phyloP scores from a whole-genome alignment of 1,139 yeast genomes.

The Groenewaldozyma auringiensis region DNA sequence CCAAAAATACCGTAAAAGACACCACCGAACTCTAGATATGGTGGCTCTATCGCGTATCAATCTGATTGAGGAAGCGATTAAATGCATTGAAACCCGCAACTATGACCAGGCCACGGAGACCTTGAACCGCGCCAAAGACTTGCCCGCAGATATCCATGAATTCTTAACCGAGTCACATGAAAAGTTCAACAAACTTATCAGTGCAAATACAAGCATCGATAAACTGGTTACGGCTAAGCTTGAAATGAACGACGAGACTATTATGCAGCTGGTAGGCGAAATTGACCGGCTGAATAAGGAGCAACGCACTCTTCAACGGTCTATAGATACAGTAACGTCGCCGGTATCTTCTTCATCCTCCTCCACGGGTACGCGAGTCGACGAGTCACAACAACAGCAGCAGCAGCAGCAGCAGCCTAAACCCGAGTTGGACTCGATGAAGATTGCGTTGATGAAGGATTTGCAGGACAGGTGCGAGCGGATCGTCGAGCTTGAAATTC shows the following conservation, averaged over 20 bases:
- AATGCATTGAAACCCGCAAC: not conserved
- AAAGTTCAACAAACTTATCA: slow-evolving; percentile 2
- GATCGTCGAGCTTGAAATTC: slow-evolving; percentile 38
- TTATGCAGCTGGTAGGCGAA: slow-evolving; percentile 19
- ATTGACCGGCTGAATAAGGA: slow-evolving; percentile 17
- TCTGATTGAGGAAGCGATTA: not conserved
- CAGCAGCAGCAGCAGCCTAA: slow-evolving; percentile 19
- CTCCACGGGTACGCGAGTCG: not conserved
- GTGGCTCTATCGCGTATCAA: not conserved
- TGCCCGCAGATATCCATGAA: not conserved
- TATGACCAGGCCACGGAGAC: not conserved
- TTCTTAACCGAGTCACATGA: not conserved
- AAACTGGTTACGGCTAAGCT: slow-evolving; percentile 17
- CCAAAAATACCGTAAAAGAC: not conserved
- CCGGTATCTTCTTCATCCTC: slow-evolving; percentile 2
- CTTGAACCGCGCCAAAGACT: not conserved
- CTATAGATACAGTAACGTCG: slow-evolving; percentile 5
- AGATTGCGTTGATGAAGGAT: slow-evolving; percentile 36
- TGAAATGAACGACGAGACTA: slow-evolving; percentile 20
- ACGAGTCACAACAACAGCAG: slow-evolving; percentile 5
- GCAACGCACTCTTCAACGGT: slow-evolving; percentile 13
- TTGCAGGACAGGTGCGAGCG: slow-evolving; percentile 37
- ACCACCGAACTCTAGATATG: slow-evolving; percentile 4
- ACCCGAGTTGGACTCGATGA: slow-evolving; percentile 28
- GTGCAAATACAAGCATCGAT: slow-evolving; percentile 5